Evolutionary conservation across 176 grass and related monocot species (phyloP).

Genomic region (Oryza australiensis): DNA sequence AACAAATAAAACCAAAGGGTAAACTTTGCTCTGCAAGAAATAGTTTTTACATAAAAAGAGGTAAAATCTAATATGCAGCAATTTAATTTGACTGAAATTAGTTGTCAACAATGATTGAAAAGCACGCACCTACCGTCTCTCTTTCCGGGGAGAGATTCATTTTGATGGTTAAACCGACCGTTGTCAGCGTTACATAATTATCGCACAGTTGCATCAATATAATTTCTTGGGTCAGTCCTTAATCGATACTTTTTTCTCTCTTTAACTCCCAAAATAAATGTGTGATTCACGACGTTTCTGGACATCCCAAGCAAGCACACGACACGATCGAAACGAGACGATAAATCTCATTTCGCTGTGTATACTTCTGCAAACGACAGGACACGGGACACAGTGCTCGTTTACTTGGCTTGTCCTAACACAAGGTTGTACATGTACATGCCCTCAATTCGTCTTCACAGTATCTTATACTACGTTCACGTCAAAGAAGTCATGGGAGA

Average conservation of each 20-base stretch:
- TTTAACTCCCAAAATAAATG: not conserved
- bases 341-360: not conserved
- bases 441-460: too few relatives aligned
- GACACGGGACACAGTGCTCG: not conserved
- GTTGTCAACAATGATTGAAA: not conserved
- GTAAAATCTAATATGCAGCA: too few relatives aligned
- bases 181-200: not conserved
- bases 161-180: not conserved
- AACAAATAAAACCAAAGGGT: too few relatives aligned
- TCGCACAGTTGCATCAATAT: not conserved
- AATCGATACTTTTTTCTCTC: not conserved
- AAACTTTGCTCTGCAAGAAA: not conserved
- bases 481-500: constrained; percentile 13
- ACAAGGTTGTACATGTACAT: too few relatives aligned
- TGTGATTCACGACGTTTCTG: not conserved
- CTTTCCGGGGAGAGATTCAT: not conserved
- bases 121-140: too few relatives aligned
- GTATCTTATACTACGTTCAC: not conserved
- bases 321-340: not conserved
- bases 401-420: too few relatives aligned
- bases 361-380: too few relatives aligned
- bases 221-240: not conserved
- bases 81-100: not conserved
- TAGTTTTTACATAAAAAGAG: not conserved
- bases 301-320: not conserved